Conservation (phyloP, 2,329 filamentous ascomycete genomes). For the Pseudogymnoascus sp. region DNA sequence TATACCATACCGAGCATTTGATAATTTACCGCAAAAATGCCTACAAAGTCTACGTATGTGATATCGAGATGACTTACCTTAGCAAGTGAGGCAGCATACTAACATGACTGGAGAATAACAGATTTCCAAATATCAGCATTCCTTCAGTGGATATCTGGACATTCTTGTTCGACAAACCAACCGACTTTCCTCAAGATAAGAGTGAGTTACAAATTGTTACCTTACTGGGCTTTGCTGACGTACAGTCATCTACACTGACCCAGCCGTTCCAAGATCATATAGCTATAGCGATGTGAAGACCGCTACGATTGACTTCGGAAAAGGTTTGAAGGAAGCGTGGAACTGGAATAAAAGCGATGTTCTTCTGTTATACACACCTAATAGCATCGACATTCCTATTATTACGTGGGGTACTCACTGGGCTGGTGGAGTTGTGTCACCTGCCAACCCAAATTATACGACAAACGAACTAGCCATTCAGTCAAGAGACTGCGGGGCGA, state of each 20-base stretch:
- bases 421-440: conserved; percentile 69
- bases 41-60: background rate
- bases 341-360: conserved; percentile 75
- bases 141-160: conserved; percentile 70
- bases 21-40: background rate
- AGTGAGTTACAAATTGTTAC: conserved; percentile 37
- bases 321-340: conserved; percentile 64
- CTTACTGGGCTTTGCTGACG: conserved; percentile 1
- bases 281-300: conserved; percentile 59
- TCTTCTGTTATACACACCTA: conserved; percentile 71
- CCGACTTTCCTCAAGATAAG: conserved; percentile 59
- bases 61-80: background rate
- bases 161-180: conserved; percentile 61
- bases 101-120: conserved; percentile 37
- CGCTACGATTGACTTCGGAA: conserved; percentile 62
- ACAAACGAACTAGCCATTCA: conserved; percentile 76
- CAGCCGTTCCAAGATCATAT: conserved; percentile 57
- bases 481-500: conserved; percentile 65
- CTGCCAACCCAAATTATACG: conserved; percentile 79
- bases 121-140: conserved; percentile 34
- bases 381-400: conserved; percentile 70
- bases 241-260: conserved; percentile 58
- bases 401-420: conserved; percentile 70
- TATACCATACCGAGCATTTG: background rate
- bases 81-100: background rate